Conservation (phyloP, 805 yeast species). For the Yamadazyma kitorensis region DNA sequence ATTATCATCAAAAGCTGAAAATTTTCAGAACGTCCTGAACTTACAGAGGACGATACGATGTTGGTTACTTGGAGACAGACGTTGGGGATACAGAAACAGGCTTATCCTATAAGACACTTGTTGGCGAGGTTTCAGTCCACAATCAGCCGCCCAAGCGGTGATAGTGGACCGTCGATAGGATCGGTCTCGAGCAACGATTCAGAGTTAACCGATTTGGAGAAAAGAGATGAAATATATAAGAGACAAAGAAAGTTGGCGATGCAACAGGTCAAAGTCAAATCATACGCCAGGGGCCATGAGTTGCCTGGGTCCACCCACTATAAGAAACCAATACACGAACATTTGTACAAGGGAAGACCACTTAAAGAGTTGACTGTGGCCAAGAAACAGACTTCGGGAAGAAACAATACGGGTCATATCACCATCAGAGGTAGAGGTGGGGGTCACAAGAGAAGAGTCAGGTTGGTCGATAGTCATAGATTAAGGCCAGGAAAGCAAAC, state of each 20-base stretch:
- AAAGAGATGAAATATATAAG: slow-evolving; percentile 68
- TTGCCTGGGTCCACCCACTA: slow-evolving; percentile 90
- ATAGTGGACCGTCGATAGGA: no score
- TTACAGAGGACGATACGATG: no score
- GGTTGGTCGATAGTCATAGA: slow-evolving; percentile 78
- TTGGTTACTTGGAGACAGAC: no score
- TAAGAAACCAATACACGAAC: slow-evolving; percentile 81
- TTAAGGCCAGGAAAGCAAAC: slow-evolving; percentile 65
- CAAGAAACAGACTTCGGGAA: slow-evolving; percentile 73
- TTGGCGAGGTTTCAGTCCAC: no score
- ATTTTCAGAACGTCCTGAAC: no score
- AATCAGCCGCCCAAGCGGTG: no score
- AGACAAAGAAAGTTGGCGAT: slow-evolving; percentile 72
- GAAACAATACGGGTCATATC: slow-evolving; percentile 84
- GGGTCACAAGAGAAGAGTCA: slow-evolving; percentile 85
- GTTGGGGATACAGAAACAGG: no score
- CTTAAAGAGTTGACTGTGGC: slow-evolving; percentile 70
- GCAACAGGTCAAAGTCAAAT: slow-evolving; percentile 68
- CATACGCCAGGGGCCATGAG: slow-evolving; percentile 63
- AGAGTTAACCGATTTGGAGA: slow-evolving; percentile 70
- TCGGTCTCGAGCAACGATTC: no score
- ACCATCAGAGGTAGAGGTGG: slow-evolving; percentile 97
- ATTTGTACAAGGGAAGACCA: slow-evolving; percentile 85
- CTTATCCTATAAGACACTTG: no score
- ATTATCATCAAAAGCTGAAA: no score